A percentile compares a stretch with the other conserved stretches of the same genome.
These are phyloP conservation scores for Termitomyces eurrhizus DNA, from an alignment of 768 basidiomycete genomes.

Conservation along the genomic window DNA sequence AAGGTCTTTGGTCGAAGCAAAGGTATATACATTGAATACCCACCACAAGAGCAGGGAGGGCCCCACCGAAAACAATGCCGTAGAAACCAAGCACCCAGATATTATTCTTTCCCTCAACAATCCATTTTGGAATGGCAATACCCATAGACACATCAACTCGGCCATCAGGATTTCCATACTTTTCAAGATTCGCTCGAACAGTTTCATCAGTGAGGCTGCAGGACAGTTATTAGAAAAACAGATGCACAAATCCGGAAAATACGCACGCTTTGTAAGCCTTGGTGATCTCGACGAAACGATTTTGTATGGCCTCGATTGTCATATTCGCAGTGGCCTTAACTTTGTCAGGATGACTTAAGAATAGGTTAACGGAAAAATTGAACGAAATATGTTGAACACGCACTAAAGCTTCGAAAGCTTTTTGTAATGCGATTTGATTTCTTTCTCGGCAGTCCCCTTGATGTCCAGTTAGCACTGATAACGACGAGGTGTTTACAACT, in stretches of 20 bases:
- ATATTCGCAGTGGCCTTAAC: conserved; percentile 78
- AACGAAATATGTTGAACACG: conserved; percentile 5
- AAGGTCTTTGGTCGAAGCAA: neutral
- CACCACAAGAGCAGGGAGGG: conserved; percentile 83
- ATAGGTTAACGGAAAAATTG: neutral
- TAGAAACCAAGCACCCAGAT: conserved; percentile 89
- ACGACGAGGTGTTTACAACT: conserved; percentile 21
- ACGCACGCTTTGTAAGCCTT: conserved; percentile 95
- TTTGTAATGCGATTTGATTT: conserved; percentile 95
- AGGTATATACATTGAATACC: conserved; percentile 15
- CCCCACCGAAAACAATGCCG: conserved; percentile 81
- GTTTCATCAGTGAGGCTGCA: conserved; percentile 84
- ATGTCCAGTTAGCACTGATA: conserved; percentile 1
- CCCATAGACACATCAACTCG: conserved; percentile 93
- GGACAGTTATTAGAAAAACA: neutral
- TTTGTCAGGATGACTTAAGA: conserved; percentile 90
- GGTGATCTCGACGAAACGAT: conserved; percentile 87
- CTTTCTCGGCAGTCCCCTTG: conserved; percentile 74
- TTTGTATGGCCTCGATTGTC: conserved; percentile 82
- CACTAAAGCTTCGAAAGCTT: conserved; percentile 87
- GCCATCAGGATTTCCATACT: conserved; percentile 94
- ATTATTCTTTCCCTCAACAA: conserved; percentile 88
- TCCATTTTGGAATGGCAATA: conserved; percentile 92
- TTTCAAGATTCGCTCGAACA: conserved; percentile 84
- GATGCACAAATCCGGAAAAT: neutral